Evolutionary conservation across 345 rosid species (phyloP), one percentile per base, ranked within the genome.

Genomic region (Bruguiera parviflora): DNA sequence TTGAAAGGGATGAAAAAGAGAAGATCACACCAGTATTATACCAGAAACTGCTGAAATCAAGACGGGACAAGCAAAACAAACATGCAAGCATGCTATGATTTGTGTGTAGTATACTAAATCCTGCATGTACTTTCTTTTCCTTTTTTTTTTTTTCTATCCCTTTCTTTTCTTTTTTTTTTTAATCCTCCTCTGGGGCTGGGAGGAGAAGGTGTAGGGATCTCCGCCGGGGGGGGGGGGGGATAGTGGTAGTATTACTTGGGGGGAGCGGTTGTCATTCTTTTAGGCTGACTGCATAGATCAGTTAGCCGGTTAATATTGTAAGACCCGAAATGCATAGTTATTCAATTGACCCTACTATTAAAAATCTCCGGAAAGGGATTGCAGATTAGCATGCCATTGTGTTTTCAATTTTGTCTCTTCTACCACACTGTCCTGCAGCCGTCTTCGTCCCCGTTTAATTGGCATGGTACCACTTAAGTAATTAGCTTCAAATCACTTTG

Each of bases 281-380:
- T n/a, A 51, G 65, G 18, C 33, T 11, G 63, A 9, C 61, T 16
- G 37, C 24, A n/a, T 49, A 24, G 56, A 11, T 58, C 20, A 6
- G 55, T 43, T 61, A 56, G 49, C 66, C 71, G 74, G 25, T 53
- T 27, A 51, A 28, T 71, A 69, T 24, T 77, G 79, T 72, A 79
- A 74, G 68, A 75, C 73, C 67, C 27, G 61, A 27, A 53, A 71
- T 21, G 33, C 29, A 46, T 5, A 16, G 57, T 79, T 70, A 67
- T 72, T 35, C 27, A 31, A 51, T 28, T 31, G 60, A 58, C 67
- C 57, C 53, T 39, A 10, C 27, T 37, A 76, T 79, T 79, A 76
- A 79, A 79, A 78, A 60, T 58, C 4, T 10, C 56, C 28, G 28
- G 65, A 46, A 72, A 39, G 49, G 18, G 18, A 43, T 13, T 13